Base-by-base conservation (phyloP, 176 grass and related monocot species). In the Rhipidocladum racemiflorum region DNA sequence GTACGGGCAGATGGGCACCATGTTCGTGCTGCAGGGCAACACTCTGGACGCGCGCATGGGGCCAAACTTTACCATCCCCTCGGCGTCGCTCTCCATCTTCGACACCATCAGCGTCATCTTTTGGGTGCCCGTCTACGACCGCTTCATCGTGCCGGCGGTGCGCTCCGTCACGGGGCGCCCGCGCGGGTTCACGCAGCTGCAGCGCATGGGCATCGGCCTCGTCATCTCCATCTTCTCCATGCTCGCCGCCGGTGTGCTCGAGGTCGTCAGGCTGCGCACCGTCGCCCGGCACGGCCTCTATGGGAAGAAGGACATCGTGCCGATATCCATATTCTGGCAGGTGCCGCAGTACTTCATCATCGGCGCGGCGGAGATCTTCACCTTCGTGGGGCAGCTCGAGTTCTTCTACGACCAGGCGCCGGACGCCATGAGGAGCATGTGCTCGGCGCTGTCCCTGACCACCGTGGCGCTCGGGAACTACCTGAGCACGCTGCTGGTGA, bases 391-490 rank as follows among this genome's bases (percentile, higher is more conserved):
- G 1, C 91, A 97, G 89, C 87, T 97, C 28, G 94, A 97, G 70
- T 97, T 97, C 77, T 97, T 97, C 91, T 97, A 97, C 72, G 94
- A 97, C 82, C 94, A 97, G 84, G 94, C 94, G 48, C 94, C 91
- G 1, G 91, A 97, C 72, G 94, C 86, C 68, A 93, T 97, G 94
- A 56, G 91, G 34, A 97, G 91, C 88, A 87, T 91, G 77, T 91
- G 88, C 75, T 83, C 91, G 0, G 94, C 91, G n/a, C 81, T 97
- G 11, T 93, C 94, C 13, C 88, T 97, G 35, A 93, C 94, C n/a
- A 91, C 94, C 9, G 56, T 72, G 1, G 86, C 94, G 2, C 81
- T 97, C 6, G 94, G 94, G 7, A 93, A 50, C 83, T 97, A 97
- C 84, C 67, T 97, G 18, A 93, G 94, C 80, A 93, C 94, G 30